Evolutionary conservation across 2,329 filamentous ascomycete genomes (phyloP).

Genomic region (Alternaria conjuncta): DNA sequence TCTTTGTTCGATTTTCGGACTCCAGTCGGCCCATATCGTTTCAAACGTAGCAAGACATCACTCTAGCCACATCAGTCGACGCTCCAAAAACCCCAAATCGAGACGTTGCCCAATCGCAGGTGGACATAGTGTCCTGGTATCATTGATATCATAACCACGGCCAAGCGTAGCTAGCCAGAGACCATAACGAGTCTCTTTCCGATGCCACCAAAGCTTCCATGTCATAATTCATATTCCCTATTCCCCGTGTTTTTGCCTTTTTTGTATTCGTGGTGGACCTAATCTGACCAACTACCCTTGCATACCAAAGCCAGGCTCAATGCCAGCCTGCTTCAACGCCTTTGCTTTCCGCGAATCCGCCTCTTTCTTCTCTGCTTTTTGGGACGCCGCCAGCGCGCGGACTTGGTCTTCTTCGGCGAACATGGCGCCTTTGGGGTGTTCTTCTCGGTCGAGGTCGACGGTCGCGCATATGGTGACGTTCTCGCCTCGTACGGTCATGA

Average conservation of each 20-base stretch:
- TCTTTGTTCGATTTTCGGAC: neutral
- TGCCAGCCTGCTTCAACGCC: constrained; percentile 58
- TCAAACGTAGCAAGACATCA: neutral
- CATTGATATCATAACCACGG: constrained; percentile 16
- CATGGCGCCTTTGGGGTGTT: constrained; percentile 78
- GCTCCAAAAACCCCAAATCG: neutral
- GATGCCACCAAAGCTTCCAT: constrained; percentile 1
- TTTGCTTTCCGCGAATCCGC: constrained; percentile 66
- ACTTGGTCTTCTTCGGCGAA: constrained; percentile 73
- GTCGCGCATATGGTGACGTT: constrained; percentile 96
- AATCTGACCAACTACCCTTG: constrained; percentile 54
- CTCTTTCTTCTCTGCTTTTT: constrained; percentile 74
- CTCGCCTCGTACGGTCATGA: constrained; percentile 92
- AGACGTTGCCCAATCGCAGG: constrained; percentile 6
- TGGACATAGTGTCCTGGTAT: constrained; percentile 21
- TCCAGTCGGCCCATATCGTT: neutral
- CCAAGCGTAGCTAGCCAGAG: constrained; percentile 11
- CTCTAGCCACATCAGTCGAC: neutral
- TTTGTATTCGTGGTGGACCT: neutral
- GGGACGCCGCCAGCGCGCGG: constrained; percentile 72
- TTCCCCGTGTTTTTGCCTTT: neutral
- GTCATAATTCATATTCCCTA: constrained; percentile 9
- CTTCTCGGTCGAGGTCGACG: constrained; percentile 95
- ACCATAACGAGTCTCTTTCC: neutral
- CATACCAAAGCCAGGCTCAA: constrained; percentile 76